Base-by-base conservation (phyloP, 352 stramenopile genomes). In the Pythium myriotylum region DNA sequence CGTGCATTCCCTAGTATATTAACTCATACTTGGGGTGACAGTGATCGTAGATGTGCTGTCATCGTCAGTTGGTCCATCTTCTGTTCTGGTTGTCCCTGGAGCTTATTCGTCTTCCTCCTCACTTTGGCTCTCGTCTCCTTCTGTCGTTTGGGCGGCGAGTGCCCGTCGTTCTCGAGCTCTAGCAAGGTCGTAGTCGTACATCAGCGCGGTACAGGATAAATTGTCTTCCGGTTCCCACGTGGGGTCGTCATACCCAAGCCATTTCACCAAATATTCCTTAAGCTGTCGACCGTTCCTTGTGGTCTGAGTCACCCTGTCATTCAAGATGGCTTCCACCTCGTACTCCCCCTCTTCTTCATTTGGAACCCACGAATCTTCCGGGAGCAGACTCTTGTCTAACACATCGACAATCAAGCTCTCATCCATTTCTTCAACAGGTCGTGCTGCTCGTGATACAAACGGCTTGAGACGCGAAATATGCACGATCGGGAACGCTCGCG, bases 221-320 rank as follows among this genome's bases (percentile, higher is more conserved):
- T 74, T 62, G 0, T 49, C 43, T 29, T 68, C 55, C 14, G 22
- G 24, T 17, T 65, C 62, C 59, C 66, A 74, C n/a, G n/a, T n/a
- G n/a, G n/a, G 33, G 41, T 75, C 54, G 2, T 74, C 37, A 2
- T 54, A 48, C 1, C 45, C 54, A 7, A 50, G 8, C 61, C 65
- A 74, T 17, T 70, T 69, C 0, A 77, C 32, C 5, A 66, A 47
- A 35, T 72, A 77, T 43, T 68, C 62, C 9, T 47, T 56, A 19
- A 67, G 61, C 8, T 32, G 26, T 6, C 58, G 39, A n/a, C 61
- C 65, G 24, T 68, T 65, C 13, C 40, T 29, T 12, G 53, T 49
- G 16, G 27, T 0, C 5, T 20, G 39, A n/a, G 32, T 40, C 14
- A 42, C 27, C 16, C 32, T 20, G 22, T 12, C n/a, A 23, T 59